Conservation (phyloP, 1,284 basidiomycete species). For the Salmacisia buchloeana region DNA sequence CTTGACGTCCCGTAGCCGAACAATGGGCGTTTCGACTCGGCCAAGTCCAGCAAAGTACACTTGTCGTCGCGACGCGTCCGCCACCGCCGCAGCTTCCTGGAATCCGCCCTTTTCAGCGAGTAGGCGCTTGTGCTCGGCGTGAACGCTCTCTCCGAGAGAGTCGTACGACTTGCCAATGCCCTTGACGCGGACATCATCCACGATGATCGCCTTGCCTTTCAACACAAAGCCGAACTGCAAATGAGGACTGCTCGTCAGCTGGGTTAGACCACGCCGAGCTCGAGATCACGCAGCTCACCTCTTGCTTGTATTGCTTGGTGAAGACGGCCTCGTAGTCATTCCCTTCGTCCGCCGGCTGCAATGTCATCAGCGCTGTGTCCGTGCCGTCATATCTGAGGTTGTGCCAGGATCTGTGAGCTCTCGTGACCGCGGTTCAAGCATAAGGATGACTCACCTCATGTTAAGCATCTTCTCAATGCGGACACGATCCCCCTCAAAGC, state of each 20-base stretch:
- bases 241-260: slow-evolving; percentile 2
- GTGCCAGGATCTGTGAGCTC: background rate
- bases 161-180: slow-evolving; percentile 82
- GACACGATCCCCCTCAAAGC: slow-evolving; percentile 68
- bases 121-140: slow-evolving; percentile 57
- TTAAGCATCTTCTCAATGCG: slow-evolving; percentile 76
- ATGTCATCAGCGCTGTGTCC: slow-evolving; percentile 83
- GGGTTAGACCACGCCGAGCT: no score
- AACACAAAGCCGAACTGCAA: slow-evolving; percentile 84
- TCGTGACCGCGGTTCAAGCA: background rate
- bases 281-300: slow-evolving; percentile 16
- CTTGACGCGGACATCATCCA: slow-evolving; percentile 82
- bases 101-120: slow-evolving; percentile 51
- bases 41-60: slow-evolving; percentile 76
- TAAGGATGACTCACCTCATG: slow-evolving; percentile 68
- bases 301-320: slow-evolving; percentile 52
- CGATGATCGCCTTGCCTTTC: slow-evolving; percentile 68
- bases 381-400: slow-evolving; percentile 56
- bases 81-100: slow-evolving; percentile 53
- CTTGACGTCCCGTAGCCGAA: slow-evolving; percentile 62
- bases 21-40: slow-evolving; percentile 74
- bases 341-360: slow-evolving; percentile 58
- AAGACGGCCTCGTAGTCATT: slow-evolving; percentile 77
- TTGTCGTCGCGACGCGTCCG: slow-evolving; percentile 50
- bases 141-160: slow-evolving; percentile 71